Conservation (phyloP, 768 basidiomycete genomes). For the Rhodotorula babjevae region DNA sequence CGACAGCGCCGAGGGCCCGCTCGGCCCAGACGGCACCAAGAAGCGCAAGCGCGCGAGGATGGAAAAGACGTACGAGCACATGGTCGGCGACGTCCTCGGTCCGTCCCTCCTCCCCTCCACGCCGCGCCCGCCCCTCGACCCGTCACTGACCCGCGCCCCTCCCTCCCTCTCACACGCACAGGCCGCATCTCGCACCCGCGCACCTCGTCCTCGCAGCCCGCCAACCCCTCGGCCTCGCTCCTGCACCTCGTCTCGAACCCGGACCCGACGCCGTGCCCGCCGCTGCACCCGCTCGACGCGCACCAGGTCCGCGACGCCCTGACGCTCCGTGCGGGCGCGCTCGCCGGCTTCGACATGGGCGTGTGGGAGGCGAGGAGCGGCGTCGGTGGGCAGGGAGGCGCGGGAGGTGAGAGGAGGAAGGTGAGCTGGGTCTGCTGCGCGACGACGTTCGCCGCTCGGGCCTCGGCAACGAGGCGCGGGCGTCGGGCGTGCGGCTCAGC, state of each 20-base stretch:
- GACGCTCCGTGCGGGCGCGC: slow-evolving; percentile 32
- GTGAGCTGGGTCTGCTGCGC: not conserved
- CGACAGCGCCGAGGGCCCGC: not conserved
- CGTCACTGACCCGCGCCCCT: too few species aligned
- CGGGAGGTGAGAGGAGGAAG: not conserved
- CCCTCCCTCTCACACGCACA: not conserved
- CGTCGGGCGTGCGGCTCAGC: too few species aligned
- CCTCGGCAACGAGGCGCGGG: too few species aligned
- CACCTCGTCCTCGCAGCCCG: not conserved
- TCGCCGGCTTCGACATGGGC: slow-evolving; percentile 39
- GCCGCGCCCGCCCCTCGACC: not conserved
- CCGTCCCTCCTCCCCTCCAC: not conserved
- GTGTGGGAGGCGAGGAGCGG: slow-evolving; percentile 18
- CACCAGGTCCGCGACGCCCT: slow-evolving; percentile 36
- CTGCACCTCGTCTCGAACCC: slow-evolving; percentile 39
- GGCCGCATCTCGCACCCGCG: not conserved
- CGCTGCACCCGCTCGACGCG: slow-evolving; percentile 28
- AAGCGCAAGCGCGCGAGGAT: slow-evolving; percentile 30
- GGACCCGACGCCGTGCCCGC: slow-evolving; percentile 34
- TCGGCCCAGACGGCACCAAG: not conserved
- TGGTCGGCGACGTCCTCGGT: slow-evolving; percentile 42
- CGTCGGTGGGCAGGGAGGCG: not conserved
- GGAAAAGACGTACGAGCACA: slow-evolving; percentile 39
- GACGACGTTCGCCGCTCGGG: not conserved
- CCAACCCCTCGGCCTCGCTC: slow-evolving; percentile 28